Base-by-base conservation (phyloP, 805 yeast genomes). In the Yamadazyma phyllophila region DNA sequence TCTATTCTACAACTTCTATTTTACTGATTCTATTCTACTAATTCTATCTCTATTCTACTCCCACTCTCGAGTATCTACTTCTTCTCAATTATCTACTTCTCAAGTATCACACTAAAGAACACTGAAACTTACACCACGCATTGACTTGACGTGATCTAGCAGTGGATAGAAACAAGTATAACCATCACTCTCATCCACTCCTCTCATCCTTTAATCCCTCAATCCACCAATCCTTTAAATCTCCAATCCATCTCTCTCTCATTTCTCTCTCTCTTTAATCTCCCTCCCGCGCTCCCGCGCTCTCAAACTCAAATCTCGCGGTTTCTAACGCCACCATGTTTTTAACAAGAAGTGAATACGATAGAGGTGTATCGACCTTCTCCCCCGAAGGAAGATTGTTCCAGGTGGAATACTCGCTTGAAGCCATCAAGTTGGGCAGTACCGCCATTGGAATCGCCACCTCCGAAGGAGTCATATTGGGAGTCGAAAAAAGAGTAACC, bases 261-360 rank as follows among this genome's bases (percentile, higher is more conserved):
- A 8, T 26, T 10, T 26, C 10, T 10, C 29, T 10, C 29, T 8
- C 7, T 26, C 10, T 10, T 8, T 26, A 26, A 10, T 26, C 29
- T 10, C 7, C 29, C 10, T 26, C 29, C 29, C 29, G 10, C 29
- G 10, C 7, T 26, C 29, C 10, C 7, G 10, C 29, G 10, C 26
- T 14, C 38, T 35, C 38, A 35, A 26, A 7, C 7, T 7, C 9
- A 7, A 29, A 7, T n/a, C n/a, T 29, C 31, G 36, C 36, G 36
- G 32, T 9, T 13, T 13, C 32, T 15, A 14, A 27, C 16, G 43
- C 43, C 45, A 46, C 45, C 44, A 94, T 94, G 99, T 94, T 94
- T 71, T 79, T 94, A 56, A 94, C 99, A n/a, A 86, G 99, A 83
- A 87, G 96, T 71, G 99, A 94, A 76, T 94, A 94, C 67, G 99